Evolutionary conservation across 495 filamentous ascomycete species (phyloP), one percentile per base, ranked within the genome.

Genomic region (Rostrohypoxylon terebratum): DNA sequence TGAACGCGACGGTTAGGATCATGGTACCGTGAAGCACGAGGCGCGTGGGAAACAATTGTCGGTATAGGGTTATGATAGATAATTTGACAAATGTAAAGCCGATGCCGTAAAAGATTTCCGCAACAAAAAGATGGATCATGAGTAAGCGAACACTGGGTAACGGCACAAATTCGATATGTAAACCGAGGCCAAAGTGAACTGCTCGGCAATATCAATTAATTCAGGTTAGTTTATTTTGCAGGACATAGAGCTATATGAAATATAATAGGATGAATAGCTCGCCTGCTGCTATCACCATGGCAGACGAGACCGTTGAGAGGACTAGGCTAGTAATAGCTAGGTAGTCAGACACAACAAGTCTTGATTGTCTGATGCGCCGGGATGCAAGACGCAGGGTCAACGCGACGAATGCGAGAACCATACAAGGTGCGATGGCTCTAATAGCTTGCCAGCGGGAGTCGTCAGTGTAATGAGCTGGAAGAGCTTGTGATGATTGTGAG

Each of bases 31-130:
- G 3, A 36, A 59, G 20, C 34, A 59, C 42, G 11, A 59, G 11
- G 11, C 55, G 55, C 16, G 55, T 59, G 2, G 55, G 55, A 8
- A 59, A 59, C 6, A 59, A 18, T 18, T 59, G 55, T 25, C 55
- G 55, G 18, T 59, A 59, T 16, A 59, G 55, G 3, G 34, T 18
- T 23, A 59, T 59, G 3, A 59, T 59, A 18, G 55, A 59, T 23
- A 59, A 36, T 18, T 59, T 59, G 8, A 44, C 23, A 3, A 59
- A 0, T 11, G 36, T 44, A 36, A 59, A 59, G 34, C 55, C 34
- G 34, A 59, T 25, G 10, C 34, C n/a, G 13, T 59, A 59, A 1
- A 13, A 0, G 0, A 59, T 25, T 13, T 59, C 55, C 11, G 10
- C 34, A 9, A 14, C 36, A 18, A 59, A 59, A 7, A 42, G 40